Evolutionary conservation across 129 eudicot species (phyloP).

Genomic region (Arctium minus): DNA sequence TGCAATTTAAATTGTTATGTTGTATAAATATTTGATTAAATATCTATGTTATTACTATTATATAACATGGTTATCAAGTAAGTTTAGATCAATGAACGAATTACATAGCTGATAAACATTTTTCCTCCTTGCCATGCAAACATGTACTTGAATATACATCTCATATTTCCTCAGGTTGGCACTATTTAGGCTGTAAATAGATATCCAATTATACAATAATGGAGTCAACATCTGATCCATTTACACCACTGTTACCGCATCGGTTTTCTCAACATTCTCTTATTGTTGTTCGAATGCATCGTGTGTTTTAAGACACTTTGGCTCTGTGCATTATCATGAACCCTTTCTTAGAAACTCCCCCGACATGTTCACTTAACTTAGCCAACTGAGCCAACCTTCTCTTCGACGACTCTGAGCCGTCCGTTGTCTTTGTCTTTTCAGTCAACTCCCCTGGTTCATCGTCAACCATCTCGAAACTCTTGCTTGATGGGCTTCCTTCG

Average conservation of each 20-base stretch:
- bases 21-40: neutral
- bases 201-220: slow-evolving; percentile 14
- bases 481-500: slow-evolving; percentile 49
- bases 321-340: slow-evolving; percentile 88
- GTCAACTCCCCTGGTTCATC: slow-evolving; percentile 37
- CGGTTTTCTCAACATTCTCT: slow-evolving; percentile 2
- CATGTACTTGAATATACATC: slow-evolving; percentile 18
- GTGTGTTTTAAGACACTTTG: slow-evolving; percentile 44
- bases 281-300: neutral
- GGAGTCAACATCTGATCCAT: neutral
- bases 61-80: neutral
- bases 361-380: slow-evolving; percentile 68
- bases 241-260: slow-evolving; percentile 1
- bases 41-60: neutral
- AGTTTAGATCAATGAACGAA: slow-evolving; percentile 1
- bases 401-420: slow-evolving; percentile 54
- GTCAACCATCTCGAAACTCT: slow-evolving; percentile 26
- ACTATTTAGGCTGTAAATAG: slow-evolving; percentile 9
- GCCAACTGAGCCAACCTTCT: slow-evolving; percentile 81
- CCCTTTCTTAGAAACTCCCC: slow-evolving; percentile 62
- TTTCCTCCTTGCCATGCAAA: neutral
- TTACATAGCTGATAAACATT: slow-evolving; percentile 3
- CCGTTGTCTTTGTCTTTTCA: slow-evolving; percentile 27
- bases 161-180: neutral
- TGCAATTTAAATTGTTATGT: neutral